Base-by-base conservation (phyloP, 73 alveolate species). In the Paramecium tetraurelia region DNA sequence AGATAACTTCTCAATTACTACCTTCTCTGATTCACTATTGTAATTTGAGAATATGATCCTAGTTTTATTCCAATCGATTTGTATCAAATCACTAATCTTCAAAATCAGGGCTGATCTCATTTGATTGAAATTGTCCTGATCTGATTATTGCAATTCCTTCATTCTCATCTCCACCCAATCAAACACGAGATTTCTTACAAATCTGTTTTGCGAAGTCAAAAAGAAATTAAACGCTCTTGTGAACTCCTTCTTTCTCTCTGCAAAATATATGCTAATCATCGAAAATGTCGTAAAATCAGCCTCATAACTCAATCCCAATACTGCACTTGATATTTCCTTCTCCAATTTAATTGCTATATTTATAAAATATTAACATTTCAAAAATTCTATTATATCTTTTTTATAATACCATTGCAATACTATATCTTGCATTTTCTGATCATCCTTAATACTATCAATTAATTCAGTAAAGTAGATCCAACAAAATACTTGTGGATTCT, bases 21-120 rank as follows among this genome's bases (percentile, higher is more conserved):
- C 48, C n/a, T 75, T 75, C 18, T 75, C 87, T 16, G 58, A 36
- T 75, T 75, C 87, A 75, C 87, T 75, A 14, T 75, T 75, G 10
- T 75, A 75, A 21, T 36, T 75, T 1, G 58, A 36, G 12, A 75
- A 75, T 7, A 75, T 33, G n/a, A 31, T 44, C 16, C 87, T 75
- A 33, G 87, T 75, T 36, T 75, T 33, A 21, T 33, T 44, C 41
- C 59, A 75, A 40, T 75, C 48, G 1, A 75, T 75, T 40, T 75
- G 40, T 5, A 75, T 75, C 20, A 75, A 75, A 21, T 75, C 87
- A 31, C 59, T 75, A n/a, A 75, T 75, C 48, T 75, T 75, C 18
- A 31, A 36, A 6, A 75, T 75, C 16, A 75, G n/a, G 4, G 58
- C 58, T 75, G 33, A 33, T 75, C 12, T 75, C 87, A 75, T 75